Evolutionary conservation across 202 grass and related monocot genomes (phyloP).

Genomic region (Schoenoplectus tabernaemontani): DNA sequence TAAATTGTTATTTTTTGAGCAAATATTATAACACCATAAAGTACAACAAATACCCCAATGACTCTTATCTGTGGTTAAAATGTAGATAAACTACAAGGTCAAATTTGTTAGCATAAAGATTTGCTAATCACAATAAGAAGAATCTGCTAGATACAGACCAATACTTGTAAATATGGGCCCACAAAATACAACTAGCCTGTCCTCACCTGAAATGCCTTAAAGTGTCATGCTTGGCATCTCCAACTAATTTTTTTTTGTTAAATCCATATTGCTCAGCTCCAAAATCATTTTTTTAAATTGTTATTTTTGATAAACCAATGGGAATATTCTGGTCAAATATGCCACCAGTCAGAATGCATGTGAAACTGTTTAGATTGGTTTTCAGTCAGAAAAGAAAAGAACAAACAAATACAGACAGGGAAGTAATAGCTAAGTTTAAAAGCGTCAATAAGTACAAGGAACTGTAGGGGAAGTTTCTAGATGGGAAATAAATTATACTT

Average conservation of each 20-base stretch:
- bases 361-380: constrained; percentile 6
- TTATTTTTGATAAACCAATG: neutral
- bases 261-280: neutral
- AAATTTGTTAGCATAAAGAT: neutral
- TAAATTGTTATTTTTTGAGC: neutral
- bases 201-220: neutral
- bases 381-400: neutral
- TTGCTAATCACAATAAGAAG: neutral
- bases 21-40: neutral
- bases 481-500: neutral
- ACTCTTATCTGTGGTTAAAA: neutral
- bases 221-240: neutral
- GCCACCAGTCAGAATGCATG: neutral
- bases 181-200: neutral
- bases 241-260: too few relatives aligned
- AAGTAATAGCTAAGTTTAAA: neutral
- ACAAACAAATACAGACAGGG: neutral
- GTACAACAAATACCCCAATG: neutral
- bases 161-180: neutral
- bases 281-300: neutral
- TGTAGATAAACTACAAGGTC: neutral
- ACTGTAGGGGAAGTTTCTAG: neutral
- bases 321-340: constrained; percentile 19
- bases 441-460: neutral
- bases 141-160: neutral